Evolutionary conservation across 2,329 filamentous ascomycete genomes (phyloP), one percentile per base, ranked within the genome.

Genomic region (Aureobasidium musti): DNA sequence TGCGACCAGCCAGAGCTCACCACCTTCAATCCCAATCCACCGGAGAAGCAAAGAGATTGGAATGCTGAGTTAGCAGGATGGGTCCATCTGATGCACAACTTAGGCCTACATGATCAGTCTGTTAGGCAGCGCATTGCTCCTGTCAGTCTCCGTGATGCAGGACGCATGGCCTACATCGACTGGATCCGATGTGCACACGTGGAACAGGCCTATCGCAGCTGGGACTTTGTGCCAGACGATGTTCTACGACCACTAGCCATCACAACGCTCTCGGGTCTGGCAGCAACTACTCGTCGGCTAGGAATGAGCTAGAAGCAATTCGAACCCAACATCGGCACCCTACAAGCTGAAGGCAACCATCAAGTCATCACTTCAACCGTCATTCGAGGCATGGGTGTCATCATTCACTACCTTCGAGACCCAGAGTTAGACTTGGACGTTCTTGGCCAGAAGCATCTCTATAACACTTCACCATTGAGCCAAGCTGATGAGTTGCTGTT

Each of bases 291-390:
- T 47, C 50, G 63, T 7, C 63, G 63, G 5, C n/a, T 65, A 1
- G 63, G 63, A 19, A 39, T 65, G 41, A 53, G 39, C n/a, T 65
- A 17, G 63, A 65, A 65, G 52, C 63, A 65, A 37, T 65, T 65
- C 21, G 63, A 65, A 17, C 63, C 63, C 7, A 65, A 56, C 33
- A 21, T 39, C 13, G 63, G 63, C 21, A 50, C 63, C 0, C 11
- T 65, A 14, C 50, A 56, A 39, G 63, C 63, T 33, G 63, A 65
- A 49, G 63, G 63, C 21, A 65, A 65, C 19, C 52, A 65, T 39
- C 63, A 65, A 26, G 63, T 65, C 52, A 65, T 65, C 43, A 49
- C 53, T 13, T 47, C 63, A 13, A 65, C 63, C 23, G 63, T 65
- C 6, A 65, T 65, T 21, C 52, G 63, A 30, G 63, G 63, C n/a